These are phyloP conservation scores for Diplodia mutila DNA, from an alignment of 2,329 filamentous ascomycete genomes.

Conservation along the genomic window DNA sequence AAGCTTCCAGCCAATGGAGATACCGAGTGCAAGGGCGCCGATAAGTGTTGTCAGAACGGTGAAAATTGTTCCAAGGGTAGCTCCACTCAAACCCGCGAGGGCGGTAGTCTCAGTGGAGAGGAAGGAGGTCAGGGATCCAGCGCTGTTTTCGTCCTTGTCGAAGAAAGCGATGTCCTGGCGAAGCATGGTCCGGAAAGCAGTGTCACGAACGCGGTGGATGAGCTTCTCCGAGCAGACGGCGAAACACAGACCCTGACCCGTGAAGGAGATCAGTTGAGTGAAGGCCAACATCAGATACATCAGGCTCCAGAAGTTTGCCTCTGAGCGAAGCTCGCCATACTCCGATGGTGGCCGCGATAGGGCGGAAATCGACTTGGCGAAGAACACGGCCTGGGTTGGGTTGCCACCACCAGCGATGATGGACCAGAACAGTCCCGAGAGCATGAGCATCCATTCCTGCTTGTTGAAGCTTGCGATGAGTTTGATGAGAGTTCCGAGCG, in stretches of 20 bases:
- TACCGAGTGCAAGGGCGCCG: slow-evolving; percentile 69
- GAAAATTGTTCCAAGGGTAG: slow-evolving; percentile 83
- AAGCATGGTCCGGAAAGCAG: slow-evolving; percentile 83
- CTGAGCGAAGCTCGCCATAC: slow-evolving; percentile 63
- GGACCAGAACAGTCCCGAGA: slow-evolving; percentile 72
- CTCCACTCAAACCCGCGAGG: slow-evolving; percentile 83
- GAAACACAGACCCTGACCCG: slow-evolving; percentile 67
- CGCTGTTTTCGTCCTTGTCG: slow-evolving; percentile 84
- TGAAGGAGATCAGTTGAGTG: slow-evolving; percentile 67
- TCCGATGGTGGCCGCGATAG: slow-evolving; percentile 62
- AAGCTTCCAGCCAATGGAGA: slow-evolving; percentile 86
- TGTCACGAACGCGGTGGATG: slow-evolving; percentile 79
- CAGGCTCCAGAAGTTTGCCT: slow-evolving; percentile 82
- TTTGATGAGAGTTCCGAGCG: slow-evolving; percentile 75
- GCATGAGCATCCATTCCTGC: slow-evolving; percentile 71
- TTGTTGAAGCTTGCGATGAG: slow-evolving; percentile 81
- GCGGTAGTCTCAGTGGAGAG: slow-evolving; percentile 88
- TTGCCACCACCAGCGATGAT: slow-evolving; percentile 81
- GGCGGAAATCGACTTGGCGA: slow-evolving; percentile 82
- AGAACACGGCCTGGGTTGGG: slow-evolving; percentile 77
- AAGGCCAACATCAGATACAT: slow-evolving; percentile 88
- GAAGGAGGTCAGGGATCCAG: slow-evolving; percentile 83
- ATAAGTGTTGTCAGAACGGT: slow-evolving; percentile 80
- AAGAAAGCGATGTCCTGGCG: slow-evolving; percentile 94
- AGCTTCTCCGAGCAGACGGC: slow-evolving; percentile 86